These are phyloP conservation scores for Neocucurbitaria cava DNA, from an alignment of 2,329 filamentous ascomycete species.

Conservation along the genomic window DNA sequence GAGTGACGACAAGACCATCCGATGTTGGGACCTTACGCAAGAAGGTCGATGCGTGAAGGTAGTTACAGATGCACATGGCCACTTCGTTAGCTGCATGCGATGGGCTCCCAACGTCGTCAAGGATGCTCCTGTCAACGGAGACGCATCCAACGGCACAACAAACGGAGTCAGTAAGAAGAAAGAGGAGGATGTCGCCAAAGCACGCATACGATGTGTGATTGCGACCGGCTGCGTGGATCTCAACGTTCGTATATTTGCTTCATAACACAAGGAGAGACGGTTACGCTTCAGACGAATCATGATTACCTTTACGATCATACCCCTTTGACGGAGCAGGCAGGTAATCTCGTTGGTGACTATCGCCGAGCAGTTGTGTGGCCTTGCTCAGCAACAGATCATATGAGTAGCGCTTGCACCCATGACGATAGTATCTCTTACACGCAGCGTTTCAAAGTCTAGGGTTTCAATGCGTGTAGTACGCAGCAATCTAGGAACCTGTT, in stretches of 20 bases:
- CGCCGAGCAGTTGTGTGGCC: background rate
- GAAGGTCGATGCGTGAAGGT: conserved; percentile 90
- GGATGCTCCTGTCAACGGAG: conserved; percentile 56
- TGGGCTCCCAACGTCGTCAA: conserved; percentile 84
- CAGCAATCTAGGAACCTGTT: background rate
- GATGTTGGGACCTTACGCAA: conserved; percentile 92
- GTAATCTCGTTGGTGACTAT: background rate
- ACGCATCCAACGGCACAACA: conserved; percentile 51
- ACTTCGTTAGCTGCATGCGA: conserved; percentile 84
- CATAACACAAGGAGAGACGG: conserved; percentile 47
- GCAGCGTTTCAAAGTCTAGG: background rate
- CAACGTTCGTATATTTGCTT: conserved; percentile 79
- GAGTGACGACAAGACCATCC: conserved; percentile 87
- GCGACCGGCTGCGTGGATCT: conserved; percentile 86
- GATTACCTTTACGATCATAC: background rate
- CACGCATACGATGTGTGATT: conserved; percentile 81
- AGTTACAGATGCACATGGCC: conserved; percentile 76
- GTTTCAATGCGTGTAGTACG: background rate
- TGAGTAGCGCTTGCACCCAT: background rate
- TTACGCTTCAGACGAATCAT: background rate
- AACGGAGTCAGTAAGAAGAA: conserved; percentile 61
- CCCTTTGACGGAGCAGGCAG: background rate
- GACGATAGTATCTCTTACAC: background rate
- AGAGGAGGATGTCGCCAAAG: conserved; percentile 57
- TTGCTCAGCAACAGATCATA: no score